Conservation (phyloP, 1,139 yeast genomes). For the Yamadazyma triangularis region DNA sequence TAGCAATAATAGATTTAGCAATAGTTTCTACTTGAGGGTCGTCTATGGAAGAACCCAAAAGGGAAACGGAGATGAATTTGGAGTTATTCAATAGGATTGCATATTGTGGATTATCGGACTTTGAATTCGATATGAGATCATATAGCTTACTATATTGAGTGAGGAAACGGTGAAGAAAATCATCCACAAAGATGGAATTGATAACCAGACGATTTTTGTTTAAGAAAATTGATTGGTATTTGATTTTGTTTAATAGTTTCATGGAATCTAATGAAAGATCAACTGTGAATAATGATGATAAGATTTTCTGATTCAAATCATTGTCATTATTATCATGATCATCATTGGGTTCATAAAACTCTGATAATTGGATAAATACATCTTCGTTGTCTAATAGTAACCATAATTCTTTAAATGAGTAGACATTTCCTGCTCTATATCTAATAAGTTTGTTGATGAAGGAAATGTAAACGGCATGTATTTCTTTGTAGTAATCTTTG, state of each 20-base stretch:
- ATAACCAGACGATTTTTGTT: conserved; percentile 1
- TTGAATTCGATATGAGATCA: conserved; percentile 7
- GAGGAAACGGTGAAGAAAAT: conserved; percentile 2
- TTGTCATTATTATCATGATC: conserved; percentile 1
- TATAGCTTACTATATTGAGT: conserved; percentile 6
- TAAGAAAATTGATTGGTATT: conserved; percentile 10
- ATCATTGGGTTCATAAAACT: conserved; percentile 1
- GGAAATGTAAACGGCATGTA: conserved; percentile 21
- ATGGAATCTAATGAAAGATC: conserved; percentile 10
- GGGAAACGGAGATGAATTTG: conserved; percentile 30
- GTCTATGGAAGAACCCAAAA: conserved; percentile 3
- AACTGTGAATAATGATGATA: conserved; percentile 5
- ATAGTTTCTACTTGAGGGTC: conserved; percentile 3
- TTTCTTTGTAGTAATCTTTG: conserved; percentile 32
- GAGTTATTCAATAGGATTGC: conserved; percentile 27
- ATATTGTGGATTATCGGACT: conserved; percentile 10
- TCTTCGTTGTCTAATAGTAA: conserved; percentile 8
- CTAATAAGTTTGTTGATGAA: conserved; percentile 29
- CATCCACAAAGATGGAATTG: background rate
- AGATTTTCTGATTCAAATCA: conserved; percentile 5
- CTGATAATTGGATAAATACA: conserved; percentile 6
- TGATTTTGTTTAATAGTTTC: conserved; percentile 9
- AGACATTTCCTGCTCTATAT: conserved; percentile 8
- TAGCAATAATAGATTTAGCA: conserved; percentile 5
- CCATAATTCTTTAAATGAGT: conserved; percentile 17